These are phyloP conservation scores for Aspergillus cristatus DNA, from an alignment of 495 filamentous ascomycete genomes.

Conservation along the genomic window DNA sequence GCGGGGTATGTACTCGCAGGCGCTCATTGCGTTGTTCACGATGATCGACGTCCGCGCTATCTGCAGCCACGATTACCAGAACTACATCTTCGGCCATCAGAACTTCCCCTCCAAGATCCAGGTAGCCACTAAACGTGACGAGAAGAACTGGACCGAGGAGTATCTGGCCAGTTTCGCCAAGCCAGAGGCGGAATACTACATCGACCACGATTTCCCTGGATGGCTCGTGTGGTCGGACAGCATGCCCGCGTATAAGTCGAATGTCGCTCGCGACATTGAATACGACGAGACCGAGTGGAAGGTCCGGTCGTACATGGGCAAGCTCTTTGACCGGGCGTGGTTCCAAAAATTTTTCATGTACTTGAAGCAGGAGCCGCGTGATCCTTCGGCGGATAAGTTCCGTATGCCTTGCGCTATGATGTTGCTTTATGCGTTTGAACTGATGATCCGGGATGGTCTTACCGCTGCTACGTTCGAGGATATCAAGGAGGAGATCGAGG, in stretches of 20 bases:
- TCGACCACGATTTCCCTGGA: constrained; percentile 86
- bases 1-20: constrained; percentile 68
- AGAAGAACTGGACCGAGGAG: constrained; percentile 67
- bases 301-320: constrained; percentile 72
- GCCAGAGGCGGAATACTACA: constrained; percentile 74
- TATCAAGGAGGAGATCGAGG: constrained; percentile 65
- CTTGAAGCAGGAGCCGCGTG: constrained; percentile 93
- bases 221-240: constrained; percentile 94
- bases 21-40: constrained; percentile 70
- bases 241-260: constrained; percentile 67
- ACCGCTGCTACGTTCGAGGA: constrained; percentile 78
- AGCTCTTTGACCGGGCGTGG: constrained; percentile 72
- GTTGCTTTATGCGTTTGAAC: constrained; percentile 78
- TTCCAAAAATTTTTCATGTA: constrained; percentile 81
- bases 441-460: constrained; percentile 61
- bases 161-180: constrained; percentile 72
- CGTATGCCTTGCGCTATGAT: constrained; percentile 76
- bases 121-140: constrained; percentile 58
- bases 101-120: constrained; percentile 63
- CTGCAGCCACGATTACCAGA: constrained; percentile 76
- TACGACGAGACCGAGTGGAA: constrained; percentile 78
- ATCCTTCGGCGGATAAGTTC: constrained; percentile 75
- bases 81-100: constrained; percentile 72
- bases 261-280: constrained; percentile 56
- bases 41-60: constrained; percentile 77